phyloP scores from a whole-genome alignment of 169 alveolate genomes.

The Cryptosporidium tyzzeri region DNA sequence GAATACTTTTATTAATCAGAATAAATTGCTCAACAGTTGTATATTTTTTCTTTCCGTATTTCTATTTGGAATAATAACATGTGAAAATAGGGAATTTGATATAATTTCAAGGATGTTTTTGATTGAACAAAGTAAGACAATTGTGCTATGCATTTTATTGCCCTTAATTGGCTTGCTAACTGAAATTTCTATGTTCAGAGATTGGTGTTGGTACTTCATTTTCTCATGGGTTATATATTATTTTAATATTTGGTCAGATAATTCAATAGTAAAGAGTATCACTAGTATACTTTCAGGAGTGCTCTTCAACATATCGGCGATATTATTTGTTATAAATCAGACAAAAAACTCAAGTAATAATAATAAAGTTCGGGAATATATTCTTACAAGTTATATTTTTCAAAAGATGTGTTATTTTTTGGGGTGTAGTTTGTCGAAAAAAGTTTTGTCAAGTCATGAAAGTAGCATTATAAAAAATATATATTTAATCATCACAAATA shows the following conservation, averaged over 20 bases:
- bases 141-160: constrained; percentile 32
- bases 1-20: background rate
- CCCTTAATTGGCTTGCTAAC: constrained; percentile 44
- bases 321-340: constrained; percentile 19
- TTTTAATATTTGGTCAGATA: constrained; percentile 28
- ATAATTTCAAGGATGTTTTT: constrained; percentile 9
- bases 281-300: constrained; percentile 13
- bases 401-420: constrained; percentile 19
- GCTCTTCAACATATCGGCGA: constrained; percentile 43
- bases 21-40: background rate
- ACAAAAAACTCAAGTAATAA: background rate
- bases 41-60: constrained; percentile 29
- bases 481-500: background rate
- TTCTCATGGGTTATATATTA: constrained; percentile 10
- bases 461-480: background rate
- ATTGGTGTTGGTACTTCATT: constrained; percentile 27
- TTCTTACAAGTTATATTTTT: constrained; percentile 2
- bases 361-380: background rate
- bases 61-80: constrained; percentile 50
- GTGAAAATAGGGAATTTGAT: constrained; percentile 27
- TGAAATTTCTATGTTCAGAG: constrained; percentile 23
- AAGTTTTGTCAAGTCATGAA: background rate
- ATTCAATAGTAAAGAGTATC: constrained; percentile 1
- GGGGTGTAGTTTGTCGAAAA: background rate
- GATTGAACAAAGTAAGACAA: background rate